Base-by-base conservation (phyloP, 352 stramenopile species). In the Hyaloperonospora brassicae region DNA sequence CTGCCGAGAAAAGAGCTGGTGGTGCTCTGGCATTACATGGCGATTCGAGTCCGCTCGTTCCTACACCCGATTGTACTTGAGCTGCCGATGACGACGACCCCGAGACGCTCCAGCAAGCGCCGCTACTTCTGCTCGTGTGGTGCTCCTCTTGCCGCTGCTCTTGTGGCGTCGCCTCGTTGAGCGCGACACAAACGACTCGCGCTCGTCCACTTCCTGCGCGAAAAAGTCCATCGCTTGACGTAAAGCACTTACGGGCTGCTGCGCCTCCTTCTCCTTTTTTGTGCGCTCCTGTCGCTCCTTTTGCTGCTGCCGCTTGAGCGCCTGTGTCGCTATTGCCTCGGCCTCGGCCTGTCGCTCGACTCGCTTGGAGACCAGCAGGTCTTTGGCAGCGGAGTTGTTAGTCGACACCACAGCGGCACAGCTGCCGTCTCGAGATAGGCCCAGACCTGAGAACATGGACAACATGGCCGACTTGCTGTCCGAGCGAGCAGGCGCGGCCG, bases 1-100 rank as follows among this genome's bases (percentile, higher is more conserved):
- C 17, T 17, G 17, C 17, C 17, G n/a, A 44, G 39, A 44, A 44
- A 42, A 42, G 5, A 42, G 14, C 3, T 42, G n/a, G n/a, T 42
- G 8, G 5, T 42, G 5, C 10, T 42, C 36, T 14, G 14, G n/a
- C 36, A 42, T 42, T 12, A 42, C 5, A 42, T 13, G 8, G 13
- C 8, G 11, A 42, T 21, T 21, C 3, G 5, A 21, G 2, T 14
- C 11, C 5, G n/a, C 36, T 5, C 5, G 5, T 12, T 42, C 25
- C 31, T 82, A 85, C 50, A 86, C 64, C 54, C 76, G 69, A 55
- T 78, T 76, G 61, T 85, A 85, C 51, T 79, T 81, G 22, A 84
- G 62, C 30, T 84, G 74, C 5, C 76, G 79, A 38, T 85, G 72
- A 12, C 62, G 65, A 35, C 73, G 73, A 45, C 82, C 66, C 56